Conservation (phyloP, 768 basidiomycete genomes). For the Rubroboletus satanas region DNA sequence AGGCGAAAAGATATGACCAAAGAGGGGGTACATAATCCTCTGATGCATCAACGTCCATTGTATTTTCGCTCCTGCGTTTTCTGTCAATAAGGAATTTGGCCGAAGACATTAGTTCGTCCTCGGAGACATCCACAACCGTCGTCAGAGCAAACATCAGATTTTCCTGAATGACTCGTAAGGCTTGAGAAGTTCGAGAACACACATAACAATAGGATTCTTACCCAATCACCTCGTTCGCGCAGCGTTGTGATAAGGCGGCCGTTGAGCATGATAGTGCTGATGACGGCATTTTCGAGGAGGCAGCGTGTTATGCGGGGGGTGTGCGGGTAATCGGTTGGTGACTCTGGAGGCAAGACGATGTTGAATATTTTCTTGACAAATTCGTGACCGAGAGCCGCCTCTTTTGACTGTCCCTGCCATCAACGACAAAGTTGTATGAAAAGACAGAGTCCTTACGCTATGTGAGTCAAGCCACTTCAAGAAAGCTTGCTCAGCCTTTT, state of each 20-base stretch:
- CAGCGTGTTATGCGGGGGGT: conserved; percentile 53
- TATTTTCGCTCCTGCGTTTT: conserved; percentile 29
- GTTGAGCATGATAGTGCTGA: conserved; percentile 60
- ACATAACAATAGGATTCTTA: conserved; percentile 23
- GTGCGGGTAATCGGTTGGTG: conserved; percentile 40
- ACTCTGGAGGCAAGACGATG: conserved; percentile 43
- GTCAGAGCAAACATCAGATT: conserved; percentile 49
- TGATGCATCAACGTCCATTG: conserved; percentile 38
- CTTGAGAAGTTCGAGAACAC: neutral
- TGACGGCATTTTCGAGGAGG: conserved; percentile 53
- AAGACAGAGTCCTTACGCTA: conserved; percentile 14
- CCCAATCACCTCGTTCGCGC: conserved; percentile 64
- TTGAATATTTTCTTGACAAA: conserved; percentile 60
- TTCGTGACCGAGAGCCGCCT: conserved; percentile 35
- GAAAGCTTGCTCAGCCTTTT: conserved; percentile 57
- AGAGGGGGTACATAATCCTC: conserved; percentile 32
- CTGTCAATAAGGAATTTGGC: conserved; percentile 43
- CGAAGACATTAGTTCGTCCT: conserved; percentile 56
- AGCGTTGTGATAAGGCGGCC: conserved; percentile 55
- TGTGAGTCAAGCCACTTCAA: conserved; percentile 53
- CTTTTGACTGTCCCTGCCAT: conserved; percentile 14
- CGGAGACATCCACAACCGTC: conserved; percentile 59
- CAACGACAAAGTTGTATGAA: neutral
- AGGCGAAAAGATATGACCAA: conserved; percentile 35
- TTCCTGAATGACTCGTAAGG: conserved; percentile 19